Conservation (phyloP, 2,329 filamentous ascomycete species). For the Penicillium sp. region DNA sequence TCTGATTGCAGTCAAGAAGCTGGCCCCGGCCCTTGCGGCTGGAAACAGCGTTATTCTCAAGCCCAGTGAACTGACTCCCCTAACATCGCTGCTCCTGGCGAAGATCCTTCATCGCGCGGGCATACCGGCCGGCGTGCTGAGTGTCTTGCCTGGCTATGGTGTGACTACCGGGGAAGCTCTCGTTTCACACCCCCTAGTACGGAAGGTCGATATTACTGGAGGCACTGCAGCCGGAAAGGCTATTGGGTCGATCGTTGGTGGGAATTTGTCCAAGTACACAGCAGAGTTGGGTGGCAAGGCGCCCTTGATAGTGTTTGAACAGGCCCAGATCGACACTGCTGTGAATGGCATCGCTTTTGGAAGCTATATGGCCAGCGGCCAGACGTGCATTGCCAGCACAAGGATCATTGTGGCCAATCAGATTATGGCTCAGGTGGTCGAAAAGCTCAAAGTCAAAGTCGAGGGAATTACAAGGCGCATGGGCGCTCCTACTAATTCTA, state of each 20-base stretch:
- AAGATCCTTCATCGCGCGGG: conserved; percentile 44
- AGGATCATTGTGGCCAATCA: conserved; percentile 53
- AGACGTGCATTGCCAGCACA: conserved; percentile 58
- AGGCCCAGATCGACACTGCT: conserved; percentile 31
- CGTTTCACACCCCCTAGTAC: conserved; percentile 29
- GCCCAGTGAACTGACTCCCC: conserved; percentile 43
- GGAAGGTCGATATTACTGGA: conserved; percentile 38
- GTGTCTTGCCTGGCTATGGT: conserved; percentile 56
- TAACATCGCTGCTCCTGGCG: conserved; percentile 44
- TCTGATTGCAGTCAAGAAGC: conserved; percentile 40
- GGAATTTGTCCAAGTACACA: conserved; percentile 35
- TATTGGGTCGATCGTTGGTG: conserved; percentile 32
- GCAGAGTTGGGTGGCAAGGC: conserved; percentile 42
- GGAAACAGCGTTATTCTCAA: conserved; percentile 44
- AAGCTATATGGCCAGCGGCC: conserved; percentile 55
- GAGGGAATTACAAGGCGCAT: conserved; percentile 42
- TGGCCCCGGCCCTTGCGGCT: conserved; percentile 41
- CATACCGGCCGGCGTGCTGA: conserved; percentile 44
- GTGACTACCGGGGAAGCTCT: conserved; percentile 42
- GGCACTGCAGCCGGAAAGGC: conserved; percentile 33
- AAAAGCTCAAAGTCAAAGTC: conserved; percentile 45
- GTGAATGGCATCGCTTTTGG: conserved; percentile 40
- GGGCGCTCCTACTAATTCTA: conserved; percentile 11
- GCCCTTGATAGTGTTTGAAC: conserved; percentile 34
- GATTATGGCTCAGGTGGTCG: conserved; percentile 41